Percentiles rank a stretch among this genome's conserved stretches.
These are phyloP conservation scores for Picea sitchensis DNA, from an alignment of 75 land plant genomes.

Conservation along the genomic window DNA sequence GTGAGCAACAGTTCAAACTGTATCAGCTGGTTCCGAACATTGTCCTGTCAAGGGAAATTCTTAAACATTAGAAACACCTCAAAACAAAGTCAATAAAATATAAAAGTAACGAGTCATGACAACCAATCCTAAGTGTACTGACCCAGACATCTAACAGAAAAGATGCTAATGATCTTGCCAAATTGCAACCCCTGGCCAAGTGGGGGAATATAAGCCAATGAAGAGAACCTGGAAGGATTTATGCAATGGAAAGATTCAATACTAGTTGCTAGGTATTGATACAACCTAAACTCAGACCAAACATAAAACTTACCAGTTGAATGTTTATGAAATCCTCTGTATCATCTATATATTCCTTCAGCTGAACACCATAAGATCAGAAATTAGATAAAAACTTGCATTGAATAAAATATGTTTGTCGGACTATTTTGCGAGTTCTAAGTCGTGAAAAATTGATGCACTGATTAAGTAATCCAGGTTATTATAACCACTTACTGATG, in stretches of 20 bases:
- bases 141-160: background rate
- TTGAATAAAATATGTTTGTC: background rate
- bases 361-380: constrained; percentile 33
- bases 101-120: background rate
- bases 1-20: constrained; percentile 93
- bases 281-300: constrained; percentile 5
- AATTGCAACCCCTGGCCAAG: background rate
- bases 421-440: background rate
- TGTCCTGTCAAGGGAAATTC: constrained; percentile 54
- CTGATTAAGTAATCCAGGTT: background rate
- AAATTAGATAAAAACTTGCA: background rate
- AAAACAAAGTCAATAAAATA: constrained; percentile 3
- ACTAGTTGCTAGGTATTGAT: background rate
- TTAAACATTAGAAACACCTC: background rate
- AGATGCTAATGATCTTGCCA: background rate
- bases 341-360: constrained; percentile 89
- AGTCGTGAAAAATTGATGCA: background rate
- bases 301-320: constrained; percentile 61
- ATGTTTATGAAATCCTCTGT: constrained; percentile 96
- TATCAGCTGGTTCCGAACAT: constrained; percentile 93
- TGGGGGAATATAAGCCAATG: background rate
- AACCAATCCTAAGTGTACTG: background rate
- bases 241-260: background rate
- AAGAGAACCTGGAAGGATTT: background rate
- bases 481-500: constrained; percentile 52